Evolutionary conservation across 768 basidiomycete genomes (phyloP).

Genomic region (Suillus weaverae): DNA sequence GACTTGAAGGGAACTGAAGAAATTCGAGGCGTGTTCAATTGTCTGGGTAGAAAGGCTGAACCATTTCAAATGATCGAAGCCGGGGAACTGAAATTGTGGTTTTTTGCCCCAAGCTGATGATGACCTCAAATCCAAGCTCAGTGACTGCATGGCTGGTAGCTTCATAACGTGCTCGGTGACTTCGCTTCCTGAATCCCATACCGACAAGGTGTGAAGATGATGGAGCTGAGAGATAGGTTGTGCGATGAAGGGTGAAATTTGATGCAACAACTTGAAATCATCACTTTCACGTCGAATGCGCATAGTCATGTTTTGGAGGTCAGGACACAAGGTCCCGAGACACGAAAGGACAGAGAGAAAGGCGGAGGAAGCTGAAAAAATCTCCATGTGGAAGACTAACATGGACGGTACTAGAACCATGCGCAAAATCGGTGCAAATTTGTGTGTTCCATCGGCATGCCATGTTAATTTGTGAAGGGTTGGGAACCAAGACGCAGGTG

Average conservation of each 20-base stretch:
- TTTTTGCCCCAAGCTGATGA: not conserved
- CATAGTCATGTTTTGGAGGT: not conserved
- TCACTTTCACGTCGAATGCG: not conserved
- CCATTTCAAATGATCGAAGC: not conserved
- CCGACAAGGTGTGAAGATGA: not conserved
- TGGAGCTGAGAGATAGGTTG: not conserved
- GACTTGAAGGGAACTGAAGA: not conserved
- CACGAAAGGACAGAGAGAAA: not conserved
- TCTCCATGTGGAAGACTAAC: not conserved
- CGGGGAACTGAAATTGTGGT: not conserved
- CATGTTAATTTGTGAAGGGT: conserved; percentile 22
- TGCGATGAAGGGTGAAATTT: not conserved
- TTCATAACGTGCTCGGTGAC: not conserved
- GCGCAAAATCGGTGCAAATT: conserved; percentile 18
- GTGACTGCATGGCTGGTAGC: not conserved
- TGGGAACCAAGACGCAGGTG: conserved; percentile 22
- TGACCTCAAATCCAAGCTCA: not conserved
- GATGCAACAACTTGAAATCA: not conserved
- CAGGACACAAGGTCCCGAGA: not conserved
- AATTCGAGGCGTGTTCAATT: not conserved
- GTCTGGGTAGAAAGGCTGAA: not conserved
- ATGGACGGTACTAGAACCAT: conserved; percentile 24
- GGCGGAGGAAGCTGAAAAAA: not conserved
- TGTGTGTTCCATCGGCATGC: conserved; percentile 23
- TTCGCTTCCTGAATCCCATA: not conserved